Percentiles rank a stretch among this genome's conserved stretches.
Evolutionary conservation across 2,329 filamentous ascomycete species (phyloP).

Genomic region (Magnaporthiopsis incrustans): DNA sequence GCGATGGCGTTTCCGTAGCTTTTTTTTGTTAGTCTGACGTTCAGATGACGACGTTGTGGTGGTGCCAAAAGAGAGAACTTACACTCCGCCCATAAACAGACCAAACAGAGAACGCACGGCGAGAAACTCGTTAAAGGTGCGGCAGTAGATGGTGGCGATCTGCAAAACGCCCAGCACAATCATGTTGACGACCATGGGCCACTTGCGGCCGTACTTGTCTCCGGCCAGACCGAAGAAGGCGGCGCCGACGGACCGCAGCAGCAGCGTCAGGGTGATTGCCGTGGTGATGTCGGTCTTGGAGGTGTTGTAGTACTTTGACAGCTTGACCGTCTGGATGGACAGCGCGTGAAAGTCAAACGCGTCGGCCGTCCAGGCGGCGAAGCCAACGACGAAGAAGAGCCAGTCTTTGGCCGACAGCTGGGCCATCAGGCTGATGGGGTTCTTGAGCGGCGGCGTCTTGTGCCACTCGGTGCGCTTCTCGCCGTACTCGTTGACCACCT

Average conservation of each 20-base stretch:
- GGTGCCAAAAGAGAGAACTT: conserved; percentile 10
- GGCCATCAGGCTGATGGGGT: conserved; percentile 61
- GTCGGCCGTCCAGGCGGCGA: conserved; percentile 71
- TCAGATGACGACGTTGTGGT: no score
- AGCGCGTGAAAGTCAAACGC: conserved; percentile 80
- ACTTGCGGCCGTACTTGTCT: conserved; percentile 74
- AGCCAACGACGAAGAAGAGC: conserved; percentile 68
- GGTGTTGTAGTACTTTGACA: conserved; percentile 42
- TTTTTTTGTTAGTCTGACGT: neutral
- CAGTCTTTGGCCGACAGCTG: conserved; percentile 59
- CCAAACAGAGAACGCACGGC: conserved; percentile 67
- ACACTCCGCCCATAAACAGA: conserved; percentile 70
- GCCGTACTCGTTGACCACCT: conserved; percentile 53
- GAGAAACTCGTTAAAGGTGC: conserved; percentile 66
- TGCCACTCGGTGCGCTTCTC: conserved; percentile 58
- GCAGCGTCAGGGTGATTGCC: conserved; percentile 66
- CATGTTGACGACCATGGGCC: conserved; percentile 79
- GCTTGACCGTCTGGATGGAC: conserved; percentile 68
- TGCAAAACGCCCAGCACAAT: conserved; percentile 50
- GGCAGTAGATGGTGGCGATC: conserved; percentile 64
- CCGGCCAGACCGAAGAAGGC: conserved; percentile 68
- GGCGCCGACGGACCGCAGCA: conserved; percentile 68
- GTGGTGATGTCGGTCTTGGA: conserved; percentile 62
- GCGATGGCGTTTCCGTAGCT: conserved; percentile 67
- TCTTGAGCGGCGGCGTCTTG: conserved; percentile 54